Evolutionary conservation across 2,329 filamentous ascomycete species (phyloP).

Genomic region (Epichloe sp.): DNA sequence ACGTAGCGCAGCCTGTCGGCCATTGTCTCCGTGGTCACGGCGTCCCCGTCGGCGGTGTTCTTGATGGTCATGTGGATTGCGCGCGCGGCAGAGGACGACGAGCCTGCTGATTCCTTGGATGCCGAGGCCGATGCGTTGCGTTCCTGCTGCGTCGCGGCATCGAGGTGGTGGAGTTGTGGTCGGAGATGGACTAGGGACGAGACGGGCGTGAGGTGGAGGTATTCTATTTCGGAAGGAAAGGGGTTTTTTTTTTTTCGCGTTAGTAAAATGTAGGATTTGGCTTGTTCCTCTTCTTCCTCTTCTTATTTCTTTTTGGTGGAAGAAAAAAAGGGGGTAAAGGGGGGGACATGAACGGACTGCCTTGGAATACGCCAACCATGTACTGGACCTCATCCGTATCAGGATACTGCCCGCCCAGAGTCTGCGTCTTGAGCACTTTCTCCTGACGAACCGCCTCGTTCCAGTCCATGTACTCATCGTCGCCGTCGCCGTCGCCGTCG

Average conservation of each 20-base stretch:
- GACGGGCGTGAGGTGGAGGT: conserved; percentile 76
- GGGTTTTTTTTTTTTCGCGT: not conserved
- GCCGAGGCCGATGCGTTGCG: conserved; percentile 27
- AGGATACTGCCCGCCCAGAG: conserved; percentile 69
- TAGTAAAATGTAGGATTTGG: not conserved
- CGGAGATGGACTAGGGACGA: conserved; percentile 77
- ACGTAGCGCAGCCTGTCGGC: conserved; percentile 62
- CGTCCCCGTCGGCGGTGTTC: conserved; percentile 54
- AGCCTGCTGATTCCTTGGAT: conserved; percentile 21
- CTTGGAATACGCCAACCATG: conserved; percentile 85
- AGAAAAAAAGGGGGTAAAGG: not conserved
- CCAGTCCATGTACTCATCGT: conserved; percentile 44
- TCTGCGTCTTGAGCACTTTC: conserved; percentile 66
- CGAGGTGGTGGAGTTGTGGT: conserved; percentile 84
- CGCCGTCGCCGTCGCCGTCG: conserved; percentile 31
- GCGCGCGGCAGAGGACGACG: conserved; percentile 42
- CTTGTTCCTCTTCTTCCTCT: not conserved
- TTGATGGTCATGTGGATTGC: conserved; percentile 84
- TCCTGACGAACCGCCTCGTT: conserved; percentile 54
- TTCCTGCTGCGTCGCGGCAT: conserved; percentile 66
- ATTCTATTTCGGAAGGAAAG: conserved; percentile 35
- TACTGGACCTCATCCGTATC: conserved; percentile 62
- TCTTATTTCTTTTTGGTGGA: not conserved
- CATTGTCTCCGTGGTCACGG: conserved; percentile 56
- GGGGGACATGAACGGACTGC: conserved; percentile 39